phyloP scores from a whole-genome alignment of 768 basidiomycete genomes.

The Vararia minispora region DNA sequence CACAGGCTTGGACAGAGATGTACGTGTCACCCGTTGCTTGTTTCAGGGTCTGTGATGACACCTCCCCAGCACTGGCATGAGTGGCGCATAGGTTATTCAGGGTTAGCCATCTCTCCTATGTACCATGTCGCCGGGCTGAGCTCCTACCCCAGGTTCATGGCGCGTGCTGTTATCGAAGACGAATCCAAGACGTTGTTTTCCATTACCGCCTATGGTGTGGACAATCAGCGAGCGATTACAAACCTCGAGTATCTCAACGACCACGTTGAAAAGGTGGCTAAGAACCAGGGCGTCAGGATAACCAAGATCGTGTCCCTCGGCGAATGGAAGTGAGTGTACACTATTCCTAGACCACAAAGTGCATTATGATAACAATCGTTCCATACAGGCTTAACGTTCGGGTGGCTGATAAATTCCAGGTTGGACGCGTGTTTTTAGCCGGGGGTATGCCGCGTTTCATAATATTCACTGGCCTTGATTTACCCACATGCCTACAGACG shows the following conservation, averaged over 20 bases:
- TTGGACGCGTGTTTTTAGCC: slow-evolving; percentile 13
- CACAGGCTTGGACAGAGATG: not conserved
- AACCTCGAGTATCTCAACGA: not conserved
- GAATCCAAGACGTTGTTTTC: too few relatives aligned
- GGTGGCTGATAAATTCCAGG: slow-evolving; percentile 9
- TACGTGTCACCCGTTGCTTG: too few relatives aligned
- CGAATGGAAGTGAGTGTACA: slow-evolving; percentile 5
- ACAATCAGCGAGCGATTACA: not conserved
- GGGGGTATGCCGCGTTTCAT: slow-evolving; percentile 14
- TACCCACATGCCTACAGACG: slow-evolving; percentile 1
- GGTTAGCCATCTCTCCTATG: too few relatives aligned
- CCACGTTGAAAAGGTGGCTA: not conserved
- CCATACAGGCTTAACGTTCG: slow-evolving; percentile 12
- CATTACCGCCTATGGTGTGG: too few relatives aligned
- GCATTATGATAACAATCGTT: not conserved
- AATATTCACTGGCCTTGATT: slow-evolving; percentile 9
- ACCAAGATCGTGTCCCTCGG: slow-evolving; percentile 2
- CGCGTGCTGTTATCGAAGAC: too few relatives aligned
- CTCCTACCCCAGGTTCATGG: too few relatives aligned
- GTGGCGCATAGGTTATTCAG: too few relatives aligned
- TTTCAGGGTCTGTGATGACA: too few relatives aligned
- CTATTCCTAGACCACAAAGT: not conserved
- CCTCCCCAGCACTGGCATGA: slow-evolving; percentile 1
- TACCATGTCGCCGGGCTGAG: too few relatives aligned
- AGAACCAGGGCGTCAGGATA: not conserved